Base-by-base conservation (phyloP, 2,329 filamentous ascomycete genomes). In the Epichloe brachyelytri region DNA sequence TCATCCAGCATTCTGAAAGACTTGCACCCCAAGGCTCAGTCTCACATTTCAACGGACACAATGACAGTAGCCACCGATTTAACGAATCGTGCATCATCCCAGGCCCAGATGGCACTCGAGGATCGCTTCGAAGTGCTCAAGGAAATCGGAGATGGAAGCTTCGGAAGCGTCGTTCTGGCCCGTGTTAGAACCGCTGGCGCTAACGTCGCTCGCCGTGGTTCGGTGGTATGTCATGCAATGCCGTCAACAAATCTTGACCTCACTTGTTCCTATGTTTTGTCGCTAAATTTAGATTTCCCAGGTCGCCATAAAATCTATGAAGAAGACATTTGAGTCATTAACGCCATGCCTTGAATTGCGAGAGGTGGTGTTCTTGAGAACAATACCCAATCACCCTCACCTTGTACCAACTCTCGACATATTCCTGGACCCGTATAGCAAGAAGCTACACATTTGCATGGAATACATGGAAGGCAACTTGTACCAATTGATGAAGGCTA, bases 291-390 rank as follows among this genome's bases (percentile, higher is more conserved):
- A 8, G 7, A 4, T 15, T 22, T 14, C 5, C 12, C 51, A 97
- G 93, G 86, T 98, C 62, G 93, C 93, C 43, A 96, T 98, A 72
- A 98, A 98, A 72, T 97, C 93, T 5, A 98, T 98, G 93, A 98
- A 98, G 78, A 98, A 98, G 79, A 90, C 86, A 0, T 98, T 97
- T 62, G 90, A 97, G 60, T 95, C 88, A 2, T 89, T 96, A 64
- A 73, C 80, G 15, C 86, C 89, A 49, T 98, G 93, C 67, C 72
- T 96, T 56, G 93, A 98, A 68, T 79, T 98, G 50, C 85, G 93
- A 55, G 93, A 98, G 68, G 93, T 98, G 57, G 93, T 98, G 65
- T 98, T 98, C 70, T 75, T 98, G 45, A 84, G 88, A 63, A 91
- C 89, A 11, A 75, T 98, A 15, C 93, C 93, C 2, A 75, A 79